Evolutionary conservation across 768 basidiomycete genomes (phyloP).

Genomic region (Fomitopsis serialis): DNA sequence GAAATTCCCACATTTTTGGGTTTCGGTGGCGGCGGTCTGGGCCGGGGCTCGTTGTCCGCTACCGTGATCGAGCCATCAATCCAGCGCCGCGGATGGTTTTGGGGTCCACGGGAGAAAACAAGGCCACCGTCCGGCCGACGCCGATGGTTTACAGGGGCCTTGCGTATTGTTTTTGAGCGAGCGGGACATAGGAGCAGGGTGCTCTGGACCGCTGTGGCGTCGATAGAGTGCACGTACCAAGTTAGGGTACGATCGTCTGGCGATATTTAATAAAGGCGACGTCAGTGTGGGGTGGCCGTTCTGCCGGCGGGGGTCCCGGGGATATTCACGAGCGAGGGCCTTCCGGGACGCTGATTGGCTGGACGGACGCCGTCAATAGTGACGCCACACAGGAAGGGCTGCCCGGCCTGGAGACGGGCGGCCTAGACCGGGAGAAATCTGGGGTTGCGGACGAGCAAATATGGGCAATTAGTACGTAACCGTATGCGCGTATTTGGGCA

Average conservation of each 20-base stretch:
- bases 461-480: neutral
- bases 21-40: too few relatives aligned
- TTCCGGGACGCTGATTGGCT: conserved; percentile 6
- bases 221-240: too few relatives aligned
- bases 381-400: conserved; percentile 5
- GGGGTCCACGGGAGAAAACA: neutral
- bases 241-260: too few relatives aligned
- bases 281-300: conserved; percentile 10
- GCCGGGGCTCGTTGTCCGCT: too few relatives aligned
- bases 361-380: neutral
- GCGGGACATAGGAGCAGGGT: too few relatives aligned
- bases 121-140: neutral
- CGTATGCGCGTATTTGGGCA: conserved; percentile 7
- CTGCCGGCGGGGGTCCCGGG: conserved; percentile 1
- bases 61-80: too few relatives aligned
- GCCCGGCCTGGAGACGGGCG: conserved; percentile 1
- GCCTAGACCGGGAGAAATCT: neutral
- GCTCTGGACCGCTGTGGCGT: too few relatives aligned
- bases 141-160: neutral
- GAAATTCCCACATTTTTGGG: too few relatives aligned
- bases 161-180: neutral
- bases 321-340: conserved; percentile 6
- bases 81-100: neutral
- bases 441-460: neutral
- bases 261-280: neutral